These are phyloP conservation scores for Cyclotella kingstonii DNA, from an alignment of 108 stramenopile species.

Conservation along the genomic window DNA sequence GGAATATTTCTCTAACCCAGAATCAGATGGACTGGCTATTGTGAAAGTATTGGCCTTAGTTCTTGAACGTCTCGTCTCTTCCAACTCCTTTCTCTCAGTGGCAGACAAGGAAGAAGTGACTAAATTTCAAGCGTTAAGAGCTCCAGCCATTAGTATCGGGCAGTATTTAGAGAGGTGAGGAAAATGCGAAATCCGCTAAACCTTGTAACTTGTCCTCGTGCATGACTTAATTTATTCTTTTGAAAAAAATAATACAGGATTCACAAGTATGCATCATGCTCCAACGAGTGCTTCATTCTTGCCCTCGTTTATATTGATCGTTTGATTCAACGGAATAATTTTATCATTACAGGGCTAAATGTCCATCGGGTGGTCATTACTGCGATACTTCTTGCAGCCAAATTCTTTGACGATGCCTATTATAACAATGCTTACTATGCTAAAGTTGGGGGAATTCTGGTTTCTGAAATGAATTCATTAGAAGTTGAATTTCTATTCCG, in stretches of 20 bases:
- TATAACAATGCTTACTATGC: constrained; percentile 99
- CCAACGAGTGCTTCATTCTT: constrained; percentile 95
- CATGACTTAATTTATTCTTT: constrained; percentile 3
- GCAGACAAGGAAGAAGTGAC: constrained; percentile 81
- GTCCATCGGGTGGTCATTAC: constrained; percentile 97
- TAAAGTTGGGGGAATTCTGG: constrained; percentile 89
- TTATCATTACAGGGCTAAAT: constrained; percentile 91
- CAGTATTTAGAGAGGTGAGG: constrained; percentile 93
- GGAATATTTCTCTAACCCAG: constrained; percentile 71
- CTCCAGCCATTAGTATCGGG: constrained; percentile 87
- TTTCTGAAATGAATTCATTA: constrained; percentile 89
- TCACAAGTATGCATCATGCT: constrained; percentile 95
- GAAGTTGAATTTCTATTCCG: constrained; percentile 95
- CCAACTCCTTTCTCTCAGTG: constrained; percentile 59
- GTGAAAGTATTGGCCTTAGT: constrained; percentile 80
- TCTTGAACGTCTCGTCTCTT: constrained; percentile 73
- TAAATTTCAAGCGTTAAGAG: constrained; percentile 93
- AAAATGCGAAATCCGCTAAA: background rate
- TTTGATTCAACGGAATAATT: constrained; percentile 92
- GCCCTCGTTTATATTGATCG: constrained; percentile 98
- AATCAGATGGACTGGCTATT: constrained; percentile 69
- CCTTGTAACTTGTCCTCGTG: background rate
- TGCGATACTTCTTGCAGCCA: constrained; percentile 93
- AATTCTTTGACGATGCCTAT: constrained; percentile 99
- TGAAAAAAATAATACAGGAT: constrained; percentile 51